Evolutionary conservation across 2,329 filamentous ascomycete genomes (phyloP).

Genomic region (Aspergillus fijiensis): DNA sequence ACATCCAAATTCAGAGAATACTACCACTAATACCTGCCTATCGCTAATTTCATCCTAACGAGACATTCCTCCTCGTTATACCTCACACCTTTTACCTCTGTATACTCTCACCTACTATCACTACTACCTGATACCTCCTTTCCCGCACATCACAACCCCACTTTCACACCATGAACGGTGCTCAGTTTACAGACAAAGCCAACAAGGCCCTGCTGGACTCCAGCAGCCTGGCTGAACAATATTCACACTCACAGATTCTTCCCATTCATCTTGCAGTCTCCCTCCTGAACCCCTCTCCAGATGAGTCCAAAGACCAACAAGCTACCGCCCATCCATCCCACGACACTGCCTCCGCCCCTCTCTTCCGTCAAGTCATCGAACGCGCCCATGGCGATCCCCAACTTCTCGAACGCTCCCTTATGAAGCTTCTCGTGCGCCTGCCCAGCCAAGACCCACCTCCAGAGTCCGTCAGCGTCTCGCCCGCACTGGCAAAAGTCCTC

Average conservation of each 20-base stretch:
- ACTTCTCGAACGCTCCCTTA: constrained; percentile 80
- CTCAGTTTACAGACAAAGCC: constrained; percentile 87
- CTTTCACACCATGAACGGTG: constrained; percentile 37
- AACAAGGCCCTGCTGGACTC: constrained; percentile 87
- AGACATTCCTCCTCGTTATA: not conserved
- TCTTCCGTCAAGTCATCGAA: constrained; percentile 93
- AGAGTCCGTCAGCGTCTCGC: constrained; percentile 79
- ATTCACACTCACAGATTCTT: constrained; percentile 85
- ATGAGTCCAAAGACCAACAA: constrained; percentile 76
- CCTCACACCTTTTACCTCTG: not conserved
- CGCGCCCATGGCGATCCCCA: constrained; percentile 91
- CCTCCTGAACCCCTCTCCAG: constrained; percentile 47
- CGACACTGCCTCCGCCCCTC: constrained; percentile 62
- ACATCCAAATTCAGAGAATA: not conserved
- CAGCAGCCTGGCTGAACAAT: constrained; percentile 82
- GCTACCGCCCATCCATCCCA: constrained; percentile 63
- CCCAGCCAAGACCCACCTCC: constrained; percentile 94
- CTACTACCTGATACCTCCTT: not conserved
- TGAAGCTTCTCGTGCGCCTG: constrained; percentile 85
- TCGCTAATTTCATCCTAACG: not conserved
- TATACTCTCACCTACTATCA: not conserved
- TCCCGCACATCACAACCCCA: constrained; percentile 2
- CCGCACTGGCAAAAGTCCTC: constrained; percentile 77
- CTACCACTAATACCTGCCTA: not conserved
- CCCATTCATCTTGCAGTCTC: constrained; percentile 80